Evolutionary conservation across 306 rosid genomes (phyloP).

Genomic region (Dalbergia oliveri): DNA sequence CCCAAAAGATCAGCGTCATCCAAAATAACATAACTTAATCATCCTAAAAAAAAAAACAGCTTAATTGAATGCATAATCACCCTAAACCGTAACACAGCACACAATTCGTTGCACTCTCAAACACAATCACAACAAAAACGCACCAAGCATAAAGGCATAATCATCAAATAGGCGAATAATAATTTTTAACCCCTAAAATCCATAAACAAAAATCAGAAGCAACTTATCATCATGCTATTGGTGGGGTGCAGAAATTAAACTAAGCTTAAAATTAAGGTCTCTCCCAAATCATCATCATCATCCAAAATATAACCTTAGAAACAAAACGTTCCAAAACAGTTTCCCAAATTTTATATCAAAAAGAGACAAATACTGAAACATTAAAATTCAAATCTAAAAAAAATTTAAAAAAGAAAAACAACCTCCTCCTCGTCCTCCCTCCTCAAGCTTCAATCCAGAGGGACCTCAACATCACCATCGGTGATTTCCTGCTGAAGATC

Average conservation of each 20-base stretch:
- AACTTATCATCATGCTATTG: conserved; percentile 21
- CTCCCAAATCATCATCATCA: conserved; percentile 41
- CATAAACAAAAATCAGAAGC: conserved; percentile 21
- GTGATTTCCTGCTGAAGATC: conserved; percentile 85
- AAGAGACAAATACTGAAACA: not conserved
- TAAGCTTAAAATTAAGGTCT: conserved; percentile 22
- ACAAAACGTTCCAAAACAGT: conserved; percentile 33
- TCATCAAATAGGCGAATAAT: not conserved
- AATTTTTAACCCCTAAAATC: not conserved
- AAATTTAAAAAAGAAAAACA: not conserved
- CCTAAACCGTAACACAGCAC: too few species aligned
- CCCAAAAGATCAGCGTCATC: too few species aligned
- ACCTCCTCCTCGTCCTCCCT: not conserved
- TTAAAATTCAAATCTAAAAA: not conserved
- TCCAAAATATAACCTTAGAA: conserved; percentile 41
- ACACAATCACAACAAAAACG: too few species aligned
- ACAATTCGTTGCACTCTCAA: too few species aligned
- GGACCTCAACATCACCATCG: conserved; percentile 85
- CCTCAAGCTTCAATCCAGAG: conserved; percentile 65
- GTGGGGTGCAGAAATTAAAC: conserved; percentile 15
- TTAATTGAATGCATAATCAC: too few species aligned
- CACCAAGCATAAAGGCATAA: too few species aligned
- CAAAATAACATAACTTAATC: too few species aligned
- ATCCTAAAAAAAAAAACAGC: too few species aligned
- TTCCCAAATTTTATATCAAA: conserved; percentile 47